Base-by-base conservation (phyloP, 768 basidiomycete genomes). In the Collybia sp. region DNA sequence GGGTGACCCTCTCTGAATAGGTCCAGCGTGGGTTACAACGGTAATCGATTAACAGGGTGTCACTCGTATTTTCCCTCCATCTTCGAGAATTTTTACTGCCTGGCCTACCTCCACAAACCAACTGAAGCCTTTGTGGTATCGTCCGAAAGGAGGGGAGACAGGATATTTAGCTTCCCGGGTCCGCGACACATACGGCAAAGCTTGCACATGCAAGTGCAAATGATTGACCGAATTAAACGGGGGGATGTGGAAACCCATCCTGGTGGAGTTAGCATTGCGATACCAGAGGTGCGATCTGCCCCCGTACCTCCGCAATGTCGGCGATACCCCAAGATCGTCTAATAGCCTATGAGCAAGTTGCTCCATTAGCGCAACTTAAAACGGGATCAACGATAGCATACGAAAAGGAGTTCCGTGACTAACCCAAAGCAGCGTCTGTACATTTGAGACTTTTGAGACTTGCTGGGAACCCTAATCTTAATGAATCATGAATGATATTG, bases 181-280 rank as follows among this genome's bases (percentile, higher is more conserved):
- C 2, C 45, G 35, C 0, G 76, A 73, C 15, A 60, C 69, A 66
- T 85, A 88, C 0, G 88, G 88, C 43, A 87, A 59, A 3, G 68
- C 80, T 40, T 85, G 83, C 17, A 84, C 77, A 56, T 90, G 88
- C 33, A 91, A 63, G 58, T 90, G 88, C 12, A 91, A 68, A 57
- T 91, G 88, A 31, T 79, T 57, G 5, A 90, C 72, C 30, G 80
- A 82, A 47, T 77, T 83, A 62, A 85, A 87, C 0, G 88, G 88
- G 0, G 88, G 84, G 44, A 89, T 85, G 58, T 91, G 88, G 56
- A 89, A 91, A 1, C 88, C 88, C 67, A 89, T 70, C 50, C 88
- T 88, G 46, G 31, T 44, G 40, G 12, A 17, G 43, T 20, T 12
- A 20, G 9, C 3, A 25, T 25, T 25, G 25, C 25, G 8, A 25